Percentiles rank a stretch among this genome's conserved stretches.
Conservation (phyloP, 179 eudicot species). For the Patellifolia procumbens region DNA sequence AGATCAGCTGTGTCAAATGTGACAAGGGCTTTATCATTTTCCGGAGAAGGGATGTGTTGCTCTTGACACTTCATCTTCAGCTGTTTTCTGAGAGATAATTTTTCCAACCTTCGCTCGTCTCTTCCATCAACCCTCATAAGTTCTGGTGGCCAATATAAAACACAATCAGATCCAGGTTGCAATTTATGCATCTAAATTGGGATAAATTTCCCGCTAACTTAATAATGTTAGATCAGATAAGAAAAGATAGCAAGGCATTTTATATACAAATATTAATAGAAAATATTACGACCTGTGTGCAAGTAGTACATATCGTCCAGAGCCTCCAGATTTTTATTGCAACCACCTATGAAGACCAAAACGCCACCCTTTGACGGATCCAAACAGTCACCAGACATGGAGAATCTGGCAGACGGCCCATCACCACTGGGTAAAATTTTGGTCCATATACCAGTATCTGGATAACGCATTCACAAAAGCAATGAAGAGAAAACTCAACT, state of each 20-base stretch:
- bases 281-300: slow-evolving; percentile 62
- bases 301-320: slow-evolving; percentile 85
- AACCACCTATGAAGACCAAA: slow-evolving; percentile 84
- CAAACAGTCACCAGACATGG: slow-evolving; percentile 88
- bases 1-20: slow-evolving; percentile 39
- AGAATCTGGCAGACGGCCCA: slow-evolving; percentile 95
- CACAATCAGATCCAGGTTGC: slow-evolving; percentile 11
- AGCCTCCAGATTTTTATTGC: slow-evolving; percentile 82
- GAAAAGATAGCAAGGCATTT: not conserved
- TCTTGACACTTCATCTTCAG: slow-evolving; percentile 78
- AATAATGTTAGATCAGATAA: not conserved
- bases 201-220: not conserved
- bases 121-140: slow-evolving; percentile 52
- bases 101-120: slow-evolving; percentile 71
- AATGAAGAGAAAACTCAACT: slow-evolving; percentile 11
- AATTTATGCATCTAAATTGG: slow-evolving; percentile 3
- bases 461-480: slow-evolving; percentile 10
- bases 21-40: slow-evolving; percentile 38
- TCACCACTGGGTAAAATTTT: slow-evolving; percentile 58
- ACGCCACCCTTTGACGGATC: slow-evolving; percentile 71
- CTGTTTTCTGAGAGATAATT: slow-evolving; percentile 77
- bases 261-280: slow-evolving; percentile 8
- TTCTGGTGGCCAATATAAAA: slow-evolving; percentile 39
- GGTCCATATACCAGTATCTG: slow-evolving; percentile 77
- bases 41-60: slow-evolving; percentile 33